A percentile compares a stretch with the other conserved stretches of the same genome.
Evolutionary conservation across 768 basidiomycete genomes (phyloP).

Genomic region (Pleurotus cornucopiae): DNA sequence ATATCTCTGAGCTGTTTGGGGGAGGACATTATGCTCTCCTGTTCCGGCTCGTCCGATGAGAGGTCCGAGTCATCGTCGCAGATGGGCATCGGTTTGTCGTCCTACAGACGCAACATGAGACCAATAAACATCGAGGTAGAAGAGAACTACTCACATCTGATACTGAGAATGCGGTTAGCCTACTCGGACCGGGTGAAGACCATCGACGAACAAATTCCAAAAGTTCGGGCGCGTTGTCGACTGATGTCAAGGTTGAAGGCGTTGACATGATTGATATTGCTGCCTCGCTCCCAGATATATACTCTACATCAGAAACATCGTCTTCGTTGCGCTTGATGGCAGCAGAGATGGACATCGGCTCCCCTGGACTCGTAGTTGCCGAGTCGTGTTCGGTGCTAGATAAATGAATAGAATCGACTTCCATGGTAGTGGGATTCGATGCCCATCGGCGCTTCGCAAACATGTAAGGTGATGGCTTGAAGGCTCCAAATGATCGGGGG

Average conservation of each 20-base stretch:
- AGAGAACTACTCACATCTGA: background rate
- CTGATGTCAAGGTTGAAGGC: background rate
- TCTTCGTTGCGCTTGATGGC: background rate
- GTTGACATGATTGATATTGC: constrained; percentile 5
- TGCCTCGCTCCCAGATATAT: background rate
- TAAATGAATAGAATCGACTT: constrained; percentile 24
- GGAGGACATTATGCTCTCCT: background rate
- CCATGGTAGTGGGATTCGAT: constrained; percentile 31
- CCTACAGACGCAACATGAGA: background rate
- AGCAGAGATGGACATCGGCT: background rate
- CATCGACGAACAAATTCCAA: constrained; percentile 1
- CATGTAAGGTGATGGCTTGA: constrained; percentile 60
- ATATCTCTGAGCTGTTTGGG: constrained; percentile 20
- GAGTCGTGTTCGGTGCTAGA: background rate
- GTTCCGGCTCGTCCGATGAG: constrained; percentile 7
- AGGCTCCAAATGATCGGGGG: constrained; percentile 34
- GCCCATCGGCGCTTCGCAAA: constrained; percentile 63
- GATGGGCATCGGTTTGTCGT: constrained; percentile 6
- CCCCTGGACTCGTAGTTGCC: background rate
- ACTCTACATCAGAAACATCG: background rate
- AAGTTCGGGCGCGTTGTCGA: background rate
- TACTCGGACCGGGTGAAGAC: background rate
- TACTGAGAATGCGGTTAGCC: background rate
- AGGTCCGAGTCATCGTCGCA: constrained; percentile 15
- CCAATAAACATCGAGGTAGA: background rate